Base-by-base conservation (phyloP, 768 basidiomycete genomes). In the Mycena alexandri region DNA sequence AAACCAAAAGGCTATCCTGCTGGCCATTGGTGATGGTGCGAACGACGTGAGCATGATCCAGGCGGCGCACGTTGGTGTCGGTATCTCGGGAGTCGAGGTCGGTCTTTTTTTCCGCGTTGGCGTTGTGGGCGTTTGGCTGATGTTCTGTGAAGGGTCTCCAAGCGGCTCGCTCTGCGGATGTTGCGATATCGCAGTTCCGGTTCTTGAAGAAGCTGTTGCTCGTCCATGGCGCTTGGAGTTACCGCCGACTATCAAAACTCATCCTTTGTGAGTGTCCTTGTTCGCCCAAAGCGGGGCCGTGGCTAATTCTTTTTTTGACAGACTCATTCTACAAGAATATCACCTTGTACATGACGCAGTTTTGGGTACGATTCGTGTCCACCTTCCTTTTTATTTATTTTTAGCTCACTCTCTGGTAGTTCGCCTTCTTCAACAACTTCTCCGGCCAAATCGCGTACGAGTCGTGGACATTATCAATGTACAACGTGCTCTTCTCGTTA, bases 31-130 rank as follows among this genome's bases (percentile, higher is more conserved):
- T 22, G 97, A 99, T 71, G 97, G 97, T 55, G 97, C 97, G 2
- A 99, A 98, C 77, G 97, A 99, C 78, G 97, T 99, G 72, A 94
- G 94, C 76, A 99, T 99, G 97, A 99, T 99, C 66, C 97, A 99
- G 76, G 97, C 97, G 41, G 97, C 97, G 0, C 97, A 99, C 75
- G 94, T 99, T 51, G 97, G 97, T 34, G 92, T 99, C 61, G 97
- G 97, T 73, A 99, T 99, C 53, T 98, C 96, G 50, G 97, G 97
- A 59, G 93, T 98, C 24, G 97, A 99, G 86, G 95, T 94, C 71
- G 25, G 76, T 71, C 25, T 34, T 56, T 54, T 46, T 21, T 51
- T 46, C 47, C 6, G 29, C 6, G 22, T 24, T 21, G 11, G 14
- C n/a, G 38, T 10, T 12, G 34, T 42, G 21, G 13, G 14, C 25